Evolutionary conservation across 2,329 filamentous ascomycete species (phyloP).

Genomic region (Beauveria asiatica): DNA sequence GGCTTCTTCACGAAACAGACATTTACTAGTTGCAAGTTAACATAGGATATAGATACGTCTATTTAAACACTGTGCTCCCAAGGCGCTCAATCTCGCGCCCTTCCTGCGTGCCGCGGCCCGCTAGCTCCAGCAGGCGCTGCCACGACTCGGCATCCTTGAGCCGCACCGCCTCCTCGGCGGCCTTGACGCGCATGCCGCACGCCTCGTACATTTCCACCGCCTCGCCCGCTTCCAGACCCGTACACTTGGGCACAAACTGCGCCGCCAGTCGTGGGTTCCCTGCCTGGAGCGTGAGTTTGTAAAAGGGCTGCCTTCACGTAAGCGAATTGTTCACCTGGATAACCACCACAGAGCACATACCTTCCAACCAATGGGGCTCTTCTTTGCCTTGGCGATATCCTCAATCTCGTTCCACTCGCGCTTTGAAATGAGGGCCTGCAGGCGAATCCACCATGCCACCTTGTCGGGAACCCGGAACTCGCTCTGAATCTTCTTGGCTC

Average conservation of each 20-base stretch:
- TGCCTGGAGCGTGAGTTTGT: conserved; percentile 77
- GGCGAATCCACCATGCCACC: conserved; percentile 76
- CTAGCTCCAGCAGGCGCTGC: conserved; percentile 63
- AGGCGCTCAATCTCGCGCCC: conserved; percentile 76
- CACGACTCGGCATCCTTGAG: conserved; percentile 71
- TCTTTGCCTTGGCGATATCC: conserved; percentile 68
- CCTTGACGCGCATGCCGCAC: conserved; percentile 81
- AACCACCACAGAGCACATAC: conserved; percentile 38
- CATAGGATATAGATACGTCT: neutral
- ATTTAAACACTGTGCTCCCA: conserved; percentile 45
- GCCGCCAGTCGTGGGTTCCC: conserved; percentile 83
- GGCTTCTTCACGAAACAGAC: neutral
- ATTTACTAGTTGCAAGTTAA: neutral
- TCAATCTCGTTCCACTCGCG: conserved; percentile 90
- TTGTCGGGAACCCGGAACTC: conserved; percentile 94
- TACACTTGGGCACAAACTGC: conserved; percentile 82
- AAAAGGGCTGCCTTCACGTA: conserved; percentile 59
- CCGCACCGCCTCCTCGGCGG: conserved; percentile 84
- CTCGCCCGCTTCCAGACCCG: conserved; percentile 56
- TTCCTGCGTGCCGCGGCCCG: conserved; percentile 57
- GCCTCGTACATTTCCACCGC: conserved; percentile 91
- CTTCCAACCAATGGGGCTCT: conserved; percentile 95
- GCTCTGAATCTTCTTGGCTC: conserved; percentile 77
- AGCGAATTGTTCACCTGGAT: neutral
- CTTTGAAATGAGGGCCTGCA: conserved; percentile 81